Conservation (phyloP, 2,329 filamentous ascomycete genomes). For the Reticulascus tulasneorum region DNA sequence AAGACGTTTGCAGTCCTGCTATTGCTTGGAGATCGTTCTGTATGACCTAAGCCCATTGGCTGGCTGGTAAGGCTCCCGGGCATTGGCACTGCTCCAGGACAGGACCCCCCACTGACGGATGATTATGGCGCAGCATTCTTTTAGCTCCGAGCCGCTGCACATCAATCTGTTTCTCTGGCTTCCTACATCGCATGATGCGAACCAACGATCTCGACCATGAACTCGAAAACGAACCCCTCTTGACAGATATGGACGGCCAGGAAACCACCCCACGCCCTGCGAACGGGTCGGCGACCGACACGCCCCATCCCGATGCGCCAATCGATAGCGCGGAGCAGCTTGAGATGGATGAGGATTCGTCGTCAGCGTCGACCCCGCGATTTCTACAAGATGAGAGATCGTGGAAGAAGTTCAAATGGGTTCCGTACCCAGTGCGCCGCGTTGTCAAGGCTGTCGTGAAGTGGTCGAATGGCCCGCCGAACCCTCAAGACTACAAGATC, state of each 20-base stretch:
- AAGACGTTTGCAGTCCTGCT: too few species aligned
- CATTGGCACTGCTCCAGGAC: too few species aligned
- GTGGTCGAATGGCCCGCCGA: slow-evolving; percentile 56
- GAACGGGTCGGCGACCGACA: slow-evolving; percentile 11
- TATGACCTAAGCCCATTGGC: too few species aligned
- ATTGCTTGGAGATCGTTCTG: too few species aligned
- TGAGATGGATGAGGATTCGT: slow-evolving; percentile 38
- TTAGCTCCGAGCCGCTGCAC: slow-evolving; percentile 10
- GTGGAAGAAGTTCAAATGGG: slow-evolving; percentile 52
- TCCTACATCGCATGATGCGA: slow-evolving; percentile 11
- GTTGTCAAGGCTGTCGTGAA: slow-evolving; percentile 33
- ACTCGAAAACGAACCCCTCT: slow-evolving; percentile 34
- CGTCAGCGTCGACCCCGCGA: slow-evolving; percentile 48
- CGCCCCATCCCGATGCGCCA: slow-evolving; percentile 39
- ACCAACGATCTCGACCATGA: slow-evolving; percentile 16
- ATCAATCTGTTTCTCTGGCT: slow-evolving; percentile 5
- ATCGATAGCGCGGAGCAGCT: slow-evolving; percentile 31
- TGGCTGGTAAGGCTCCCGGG: too few species aligned
- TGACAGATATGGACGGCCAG: slow-evolving; percentile 29
- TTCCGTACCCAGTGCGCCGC: slow-evolving; percentile 53
- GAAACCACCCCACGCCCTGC: slow-evolving; percentile 20
- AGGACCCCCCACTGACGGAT: slow-evolving; percentile 15
- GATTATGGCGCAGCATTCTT: slow-evolving; percentile 12
- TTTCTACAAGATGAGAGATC: slow-evolving; percentile 53
- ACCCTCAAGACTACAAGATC: slow-evolving; percentile 48